Evolutionary conservation across 257 asterid species (phyloP), one percentile per base, ranked within the genome.

Genomic region (Rhazya stricta): DNA sequence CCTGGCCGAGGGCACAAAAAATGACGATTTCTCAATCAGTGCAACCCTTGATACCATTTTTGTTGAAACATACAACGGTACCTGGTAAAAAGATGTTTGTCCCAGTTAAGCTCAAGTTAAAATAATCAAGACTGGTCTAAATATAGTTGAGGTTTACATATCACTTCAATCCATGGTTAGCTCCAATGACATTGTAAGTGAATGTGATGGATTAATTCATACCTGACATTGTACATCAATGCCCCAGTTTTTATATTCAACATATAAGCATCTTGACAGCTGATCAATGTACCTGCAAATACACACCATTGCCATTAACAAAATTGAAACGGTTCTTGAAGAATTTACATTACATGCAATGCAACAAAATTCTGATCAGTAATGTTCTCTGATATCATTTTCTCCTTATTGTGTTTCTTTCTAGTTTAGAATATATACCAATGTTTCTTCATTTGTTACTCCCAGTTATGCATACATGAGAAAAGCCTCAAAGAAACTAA

Each of bases 191-290:
- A n/a, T n/a, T n/a, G n/a, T 1, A 10, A 3, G 27, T 5, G 27
- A 63, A 15, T 34, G 42, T 15, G 12, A 65, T 19, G 27, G 2
- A 65, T 65, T 39, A 23, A 27, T 36, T 3, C 15, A 29, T 83
- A 90, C 97, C 96, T 88, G 98, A 61, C 97, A 91, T 54, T 94
- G 98, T 4, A 94, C 87, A 78, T 90, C 87, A 48, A 91, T 85
- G 1, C 97, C 95, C 25, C 74, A 19, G 12, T 70, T 56, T 67
- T 83, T 86, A 83, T 90, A 94, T 81, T 91, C 98, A 39, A 87
- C 84, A 27, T 88, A 80, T 45, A 94, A 74, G 78, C 97, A 83
- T 83, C 88, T 88, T 5, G 97, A 86, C 16, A 91, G 57, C 77
- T 88, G 96, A 71, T 92, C 96, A 27, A 90, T 71, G 32, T 94